Conservation (phyloP, 352 stramenopile genomes). For the Pythium myriotylum region DNA sequence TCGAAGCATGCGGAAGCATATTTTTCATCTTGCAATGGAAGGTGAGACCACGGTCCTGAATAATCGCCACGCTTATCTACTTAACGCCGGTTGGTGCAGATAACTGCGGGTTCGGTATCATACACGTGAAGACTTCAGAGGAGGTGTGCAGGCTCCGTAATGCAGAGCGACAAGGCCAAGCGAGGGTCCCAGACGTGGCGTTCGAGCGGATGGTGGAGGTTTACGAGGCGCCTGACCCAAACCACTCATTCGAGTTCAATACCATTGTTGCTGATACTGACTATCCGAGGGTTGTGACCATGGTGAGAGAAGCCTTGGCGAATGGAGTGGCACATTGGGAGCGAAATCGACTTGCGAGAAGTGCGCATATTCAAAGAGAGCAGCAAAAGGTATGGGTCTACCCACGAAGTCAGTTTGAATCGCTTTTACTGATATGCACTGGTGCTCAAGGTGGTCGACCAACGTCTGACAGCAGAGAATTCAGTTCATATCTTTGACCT, state of each 20-base stretch:
- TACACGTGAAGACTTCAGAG: constrained; percentile 16
- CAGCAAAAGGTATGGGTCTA: neutral
- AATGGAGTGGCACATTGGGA: neutral
- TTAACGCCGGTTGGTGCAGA: too few relatives aligned
- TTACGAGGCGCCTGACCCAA: constrained; percentile 43
- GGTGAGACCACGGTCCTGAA: too few relatives aligned
- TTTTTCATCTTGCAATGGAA: constrained; percentile 53
- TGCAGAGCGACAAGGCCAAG: constrained; percentile 21
- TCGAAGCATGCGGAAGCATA: constrained; percentile 70
- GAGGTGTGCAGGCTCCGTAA: constrained; percentile 49
- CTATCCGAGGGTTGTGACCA: too few relatives aligned
- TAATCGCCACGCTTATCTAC: too few relatives aligned
- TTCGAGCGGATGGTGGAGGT: constrained; percentile 50
- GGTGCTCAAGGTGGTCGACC: constrained; percentile 26
- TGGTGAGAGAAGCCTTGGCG: neutral
- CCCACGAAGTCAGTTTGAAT: too few relatives aligned
- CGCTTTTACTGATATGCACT: too few relatives aligned
- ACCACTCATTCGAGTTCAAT: constrained; percentile 29
- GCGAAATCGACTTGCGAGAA: neutral
- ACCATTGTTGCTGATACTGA: constrained; percentile 2
- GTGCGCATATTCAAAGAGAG: neutral
- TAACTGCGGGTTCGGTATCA: constrained; percentile 18
- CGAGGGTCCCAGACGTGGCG: constrained; percentile 40
- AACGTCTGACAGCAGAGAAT: constrained; percentile 31
- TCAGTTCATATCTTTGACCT: constrained; percentile 59